Evolutionary conservation across 805 yeast genomes (phyloP), one percentile per base, ranked within the genome.

Genomic region (Metschnikowia baotianmanensis): DNA sequence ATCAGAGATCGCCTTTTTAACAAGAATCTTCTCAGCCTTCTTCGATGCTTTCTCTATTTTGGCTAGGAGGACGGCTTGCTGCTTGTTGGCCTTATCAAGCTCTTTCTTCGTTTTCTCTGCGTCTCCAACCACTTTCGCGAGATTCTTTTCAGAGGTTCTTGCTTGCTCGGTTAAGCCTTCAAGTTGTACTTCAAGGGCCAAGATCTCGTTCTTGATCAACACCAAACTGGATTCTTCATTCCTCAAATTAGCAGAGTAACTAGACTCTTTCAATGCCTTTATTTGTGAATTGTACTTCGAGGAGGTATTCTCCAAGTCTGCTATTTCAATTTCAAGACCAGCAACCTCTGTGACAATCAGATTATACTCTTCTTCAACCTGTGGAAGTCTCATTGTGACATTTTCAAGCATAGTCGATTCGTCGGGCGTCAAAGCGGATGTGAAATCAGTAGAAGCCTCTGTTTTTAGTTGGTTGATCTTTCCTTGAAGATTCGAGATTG

Each of bases 41-140:
- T 81, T 82, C 42, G 83, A 80, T 38, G 72, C 76, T 31, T 70
- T 72, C 37, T 83, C 88, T 20, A 89, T 62, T 42, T 75, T 74
- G 39, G 71, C 74, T 28, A 83, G 57, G 1, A 78, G 57, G 13
- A 68, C 56, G 2, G 74, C 62, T 55, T 85, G 95, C 31, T 74
- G 74, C 2, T 76, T 75, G 53, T 82, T 77, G 6, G 83, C 67
- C 39, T 72, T 70, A 13, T 70, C 68, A 32, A 82, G 47, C 53
- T 9, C 63, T 48, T 13, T 63, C 60, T 37, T 74, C 73, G 27
- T 70, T 59, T 5, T 53, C 55, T 18, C 59, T 46, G 13, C 72
- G 53, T 35, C 65, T 65, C 12, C 56, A 48, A 24, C 16, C 5
- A 45, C 8, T 9, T 35, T n/a, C 5, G 13, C 31, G 16, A 51